Percentiles rank a stretch among this genome's conserved stretches.
Conservation (phyloP, 2,329 filamentous ascomycete genomes). For the Alternaria gaisen region DNA sequence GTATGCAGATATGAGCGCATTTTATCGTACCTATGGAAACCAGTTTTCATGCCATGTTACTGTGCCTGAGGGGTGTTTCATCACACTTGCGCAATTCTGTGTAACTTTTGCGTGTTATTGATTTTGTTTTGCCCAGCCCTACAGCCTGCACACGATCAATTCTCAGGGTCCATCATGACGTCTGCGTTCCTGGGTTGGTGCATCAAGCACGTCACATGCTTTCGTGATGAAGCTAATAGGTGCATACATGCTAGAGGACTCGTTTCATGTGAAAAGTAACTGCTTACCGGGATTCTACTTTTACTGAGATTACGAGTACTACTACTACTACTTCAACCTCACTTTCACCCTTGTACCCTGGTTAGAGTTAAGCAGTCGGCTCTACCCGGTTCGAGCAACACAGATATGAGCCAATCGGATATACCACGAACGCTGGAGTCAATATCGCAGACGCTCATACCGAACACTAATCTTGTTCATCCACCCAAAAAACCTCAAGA, state of each 20-base stretch:
- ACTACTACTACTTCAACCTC: neutral
- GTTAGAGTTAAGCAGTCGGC: neutral
- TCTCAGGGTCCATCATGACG: conserved; percentile 35
- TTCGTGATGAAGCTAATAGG: conserved; percentile 2
- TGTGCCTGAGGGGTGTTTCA: neutral
- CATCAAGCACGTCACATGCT: conserved; percentile 16
- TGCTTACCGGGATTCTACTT: neutral
- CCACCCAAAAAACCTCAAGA: conserved; percentile 25
- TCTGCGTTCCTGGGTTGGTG: conserved; percentile 15
- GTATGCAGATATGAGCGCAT: conserved; percentile 9
- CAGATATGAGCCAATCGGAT: neutral
- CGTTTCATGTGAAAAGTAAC: neutral
- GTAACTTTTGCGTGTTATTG: neutral
- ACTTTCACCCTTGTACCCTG: neutral
- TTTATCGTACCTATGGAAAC: neutral
- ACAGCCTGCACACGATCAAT: neutral
- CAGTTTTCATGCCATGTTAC: neutral
- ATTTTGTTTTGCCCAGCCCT: neutral
- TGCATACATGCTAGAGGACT: neutral
- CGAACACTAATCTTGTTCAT: conserved; percentile 16
- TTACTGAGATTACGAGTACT: neutral
- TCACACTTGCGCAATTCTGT: neutral
- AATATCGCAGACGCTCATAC: conserved; percentile 24
- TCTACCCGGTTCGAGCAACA: neutral
- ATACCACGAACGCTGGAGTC: conserved; percentile 14